phyloP scores from a whole-genome alignment of 2,329 filamentous ascomycete species.

The Aureobasidium sp. region DNA sequence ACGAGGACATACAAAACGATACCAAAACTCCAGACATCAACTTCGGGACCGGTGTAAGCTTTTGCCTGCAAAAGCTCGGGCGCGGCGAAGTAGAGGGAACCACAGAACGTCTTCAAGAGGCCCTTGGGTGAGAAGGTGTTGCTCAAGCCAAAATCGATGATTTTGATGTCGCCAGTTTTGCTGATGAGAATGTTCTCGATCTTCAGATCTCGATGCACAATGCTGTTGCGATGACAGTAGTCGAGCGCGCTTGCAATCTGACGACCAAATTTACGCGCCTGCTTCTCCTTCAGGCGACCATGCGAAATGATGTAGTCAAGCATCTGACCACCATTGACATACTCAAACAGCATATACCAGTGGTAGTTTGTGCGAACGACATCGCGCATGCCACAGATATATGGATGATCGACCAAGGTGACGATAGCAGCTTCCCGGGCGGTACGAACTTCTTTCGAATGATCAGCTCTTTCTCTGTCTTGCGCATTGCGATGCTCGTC shows the following conservation, averaged over 20 bases:
- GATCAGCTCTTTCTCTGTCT: conserved; percentile 83
- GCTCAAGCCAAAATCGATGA: conserved; percentile 96
- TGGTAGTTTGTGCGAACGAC: conserved; percentile 94
- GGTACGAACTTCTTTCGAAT: conserved; percentile 92
- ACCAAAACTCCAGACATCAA: conserved; percentile 97
- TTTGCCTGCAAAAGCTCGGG: conserved; percentile 89
- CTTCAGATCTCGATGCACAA: conserved; percentile 94
- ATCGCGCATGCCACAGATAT: conserved; percentile 92
- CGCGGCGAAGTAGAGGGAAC: conserved; percentile 94
- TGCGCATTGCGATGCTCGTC: conserved; percentile 69
- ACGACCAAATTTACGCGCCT: conserved; percentile 92
- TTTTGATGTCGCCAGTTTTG: conserved; percentile 98
- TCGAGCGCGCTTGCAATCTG: conserved; percentile 96
- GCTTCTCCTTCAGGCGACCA: conserved; percentile 94
- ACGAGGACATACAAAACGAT: conserved; percentile 96
- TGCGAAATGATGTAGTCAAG: conserved; percentile 99
- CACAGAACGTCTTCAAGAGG: conserved; percentile 93
- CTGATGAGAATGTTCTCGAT: conserved; percentile 99
- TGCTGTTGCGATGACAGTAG: conserved; percentile 96
- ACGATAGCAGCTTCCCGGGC: conserved; percentile 95
- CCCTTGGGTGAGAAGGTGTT: conserved; percentile 84
- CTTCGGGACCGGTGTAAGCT: conserved; percentile 91
- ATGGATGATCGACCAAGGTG: conserved; percentile 85
- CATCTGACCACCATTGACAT: conserved; percentile 98
- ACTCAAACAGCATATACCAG: conserved; percentile 99